Evolutionary conservation across 768 basidiomycete genomes (phyloP), one percentile per base, ranked within the genome.

Genomic region (Leccinum obscurum): DNA sequence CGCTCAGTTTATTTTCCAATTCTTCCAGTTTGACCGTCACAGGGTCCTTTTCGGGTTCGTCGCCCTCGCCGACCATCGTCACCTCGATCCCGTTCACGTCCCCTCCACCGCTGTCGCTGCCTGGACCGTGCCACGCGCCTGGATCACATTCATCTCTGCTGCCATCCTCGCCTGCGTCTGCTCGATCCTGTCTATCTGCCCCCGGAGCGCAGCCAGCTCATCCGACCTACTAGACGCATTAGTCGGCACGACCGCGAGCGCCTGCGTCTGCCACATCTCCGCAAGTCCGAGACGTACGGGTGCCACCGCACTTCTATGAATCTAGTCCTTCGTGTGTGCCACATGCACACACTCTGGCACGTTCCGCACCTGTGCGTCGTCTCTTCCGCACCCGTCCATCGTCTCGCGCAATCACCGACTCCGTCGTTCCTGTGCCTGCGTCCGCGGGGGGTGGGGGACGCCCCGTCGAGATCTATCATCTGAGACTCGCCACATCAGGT

Each of bases 1-100:
- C 74, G 10, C 70, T 69, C 7, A 81, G 59, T 61, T 74, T 76
- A 61, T 68, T 72, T 62, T 79, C 76, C 41, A 80, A 64, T 46
- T 71, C 75, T 44, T 72, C 75, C 0, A 76, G 20, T 20, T 64
- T 56, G 66, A 68, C 39, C 37, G 53, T 66, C 3, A 63, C 54
- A 22, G 72, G n/a, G 44, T 46, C 60, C 61, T 72, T 72, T 58
- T 66, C 69, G 57, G 74, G 73, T 52, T 77, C 66, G 48, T 69
- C 72, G 52, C 69, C 73, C 5, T 71, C 13, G 66, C 30, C 30
- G 52, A 58, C 64, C 57, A 11, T 24, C n/a, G n/a, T 22, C 30
- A 32, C 30, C 48, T 13, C 48, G 14, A 24, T 22, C n/a, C n/a
- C 44, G 20, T 46, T n/a, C 44, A 11, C 44, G 10, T 46, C 20